phyloP scores from a whole-genome alignment of 2,329 filamentous ascomycete genomes.

The Cladosporium sp. region DNA sequence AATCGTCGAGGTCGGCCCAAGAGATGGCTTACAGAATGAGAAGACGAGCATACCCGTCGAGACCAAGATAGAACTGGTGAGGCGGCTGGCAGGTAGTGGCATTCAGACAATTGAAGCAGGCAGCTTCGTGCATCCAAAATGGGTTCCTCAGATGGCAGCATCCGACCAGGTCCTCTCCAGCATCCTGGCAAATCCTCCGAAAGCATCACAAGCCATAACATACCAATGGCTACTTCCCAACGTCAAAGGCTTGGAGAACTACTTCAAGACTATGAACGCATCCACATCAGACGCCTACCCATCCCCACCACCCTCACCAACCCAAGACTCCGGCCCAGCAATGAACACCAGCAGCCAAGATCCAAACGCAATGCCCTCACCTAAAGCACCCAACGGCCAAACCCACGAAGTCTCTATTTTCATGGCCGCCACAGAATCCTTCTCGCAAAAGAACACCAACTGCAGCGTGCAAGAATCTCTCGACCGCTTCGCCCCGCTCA shows the following conservation, averaged over 20 bases:
- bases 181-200: slow-evolving; percentile 55
- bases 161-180: slow-evolving; percentile 70
- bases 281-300: slow-evolving; percentile 39
- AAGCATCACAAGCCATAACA: slow-evolving; percentile 53
- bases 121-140: slow-evolving; percentile 78
- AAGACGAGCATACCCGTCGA: slow-evolving; percentile 63
- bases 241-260: slow-evolving; percentile 63
- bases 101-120: slow-evolving; percentile 72
- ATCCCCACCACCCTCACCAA: slow-evolving; percentile 37
- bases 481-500: slow-evolving; percentile 64
- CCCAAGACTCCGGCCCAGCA: slow-evolving; percentile 34
- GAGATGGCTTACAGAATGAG: slow-evolving; percentile 86
- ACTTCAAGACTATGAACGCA: slow-evolving; percentile 47
- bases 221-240: slow-evolving; percentile 83
- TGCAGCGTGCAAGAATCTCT: slow-evolving; percentile 72
- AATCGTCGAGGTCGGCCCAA: slow-evolving; percentile 77
- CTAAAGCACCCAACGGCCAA: slow-evolving; percentile 21
- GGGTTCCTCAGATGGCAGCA: slow-evolving; percentile 82
- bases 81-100: slow-evolving; percentile 63
- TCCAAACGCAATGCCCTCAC: slow-evolving; percentile 39
- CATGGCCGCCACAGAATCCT: slow-evolving; percentile 74
- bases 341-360: slow-evolving; percentile 39
- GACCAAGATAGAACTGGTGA: slow-evolving; percentile 73
- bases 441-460: slow-evolving; percentile 77
- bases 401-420: slow-evolving; percentile 71